Evolutionary conservation across 768 basidiomycete species (phyloP).

Genomic region (Macrolepiota dolichaula): DNA sequence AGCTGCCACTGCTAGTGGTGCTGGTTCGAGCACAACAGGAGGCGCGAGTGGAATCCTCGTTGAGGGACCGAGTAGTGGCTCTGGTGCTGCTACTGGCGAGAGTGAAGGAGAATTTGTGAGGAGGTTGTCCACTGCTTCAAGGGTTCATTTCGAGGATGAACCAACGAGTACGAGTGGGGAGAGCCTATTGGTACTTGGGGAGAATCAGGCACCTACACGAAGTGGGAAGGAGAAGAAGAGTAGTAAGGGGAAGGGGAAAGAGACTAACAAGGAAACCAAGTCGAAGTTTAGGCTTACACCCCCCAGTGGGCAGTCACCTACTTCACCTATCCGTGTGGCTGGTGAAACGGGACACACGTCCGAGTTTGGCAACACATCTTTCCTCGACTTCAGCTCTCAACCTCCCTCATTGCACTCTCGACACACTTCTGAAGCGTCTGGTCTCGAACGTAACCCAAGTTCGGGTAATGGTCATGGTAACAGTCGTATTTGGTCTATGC

Average conservation of each 20-base stretch:
- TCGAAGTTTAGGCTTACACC: constrained; percentile 6
- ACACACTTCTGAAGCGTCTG: neutral
- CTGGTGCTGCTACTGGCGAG: neutral
- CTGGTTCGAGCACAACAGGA: neutral
- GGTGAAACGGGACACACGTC: neutral
- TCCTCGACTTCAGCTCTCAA: constrained; percentile 35
- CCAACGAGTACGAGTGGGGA: neutral
- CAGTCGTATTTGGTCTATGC: constrained; percentile 8
- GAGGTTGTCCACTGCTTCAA: constrained; percentile 8
- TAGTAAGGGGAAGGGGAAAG: neutral
- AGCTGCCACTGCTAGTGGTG: neutral
- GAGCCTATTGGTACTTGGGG: neutral
- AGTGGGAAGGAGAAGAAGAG: neutral
- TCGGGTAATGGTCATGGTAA: neutral
- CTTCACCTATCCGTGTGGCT: neutral
- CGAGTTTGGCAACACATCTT: constrained; percentile 24
- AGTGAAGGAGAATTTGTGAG: neutral
- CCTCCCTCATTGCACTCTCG: constrained; percentile 15
- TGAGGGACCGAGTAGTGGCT: neutral
- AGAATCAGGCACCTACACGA: neutral
- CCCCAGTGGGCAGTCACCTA: constrained; percentile 4
- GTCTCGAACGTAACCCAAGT: neutral
- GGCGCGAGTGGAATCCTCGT: neutral
- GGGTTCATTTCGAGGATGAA: constrained; percentile 7
- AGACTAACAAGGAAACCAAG: neutral